Evolutionary conservation across 2,329 filamentous ascomycete species (phyloP).

Genomic region (Beauveria asiatica): DNA sequence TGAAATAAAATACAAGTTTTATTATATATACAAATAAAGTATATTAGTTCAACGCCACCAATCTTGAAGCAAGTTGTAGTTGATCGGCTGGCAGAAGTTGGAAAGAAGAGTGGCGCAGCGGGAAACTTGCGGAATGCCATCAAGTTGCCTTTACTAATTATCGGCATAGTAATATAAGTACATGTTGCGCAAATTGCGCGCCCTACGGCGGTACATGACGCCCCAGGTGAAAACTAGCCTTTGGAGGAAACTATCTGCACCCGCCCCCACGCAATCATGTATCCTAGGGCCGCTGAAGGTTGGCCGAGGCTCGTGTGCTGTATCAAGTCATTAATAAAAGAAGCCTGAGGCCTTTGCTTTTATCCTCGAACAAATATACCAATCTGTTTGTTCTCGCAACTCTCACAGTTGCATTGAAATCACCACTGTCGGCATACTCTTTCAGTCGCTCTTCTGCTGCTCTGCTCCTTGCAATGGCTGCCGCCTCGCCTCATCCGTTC

Average conservation of each 20-base stretch:
- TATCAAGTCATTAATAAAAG: not conserved
- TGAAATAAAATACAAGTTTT: no score
- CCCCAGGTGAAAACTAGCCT: not conserved
- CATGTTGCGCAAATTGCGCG: not conserved
- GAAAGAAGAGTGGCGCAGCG: no score
- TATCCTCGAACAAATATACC: no score
- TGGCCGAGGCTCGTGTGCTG: not conserved
- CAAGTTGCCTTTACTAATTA: no score
- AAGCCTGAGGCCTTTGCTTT: not conserved
- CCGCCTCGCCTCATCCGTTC: slow-evolving; percentile 16
- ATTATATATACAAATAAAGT: no score
- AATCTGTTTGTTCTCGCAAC: not conserved
- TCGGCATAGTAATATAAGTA: not conserved
- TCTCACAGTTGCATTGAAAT: not conserved
- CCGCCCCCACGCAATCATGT: not conserved
- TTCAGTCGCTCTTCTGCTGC: not conserved
- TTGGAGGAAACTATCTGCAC: not conserved
- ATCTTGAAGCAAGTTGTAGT: no score
- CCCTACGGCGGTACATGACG: not conserved
- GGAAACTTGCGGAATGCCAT: no score
- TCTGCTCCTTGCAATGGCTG: not conserved
- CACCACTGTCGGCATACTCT: not conserved
- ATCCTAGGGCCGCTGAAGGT: not conserved
- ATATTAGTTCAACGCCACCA: no score
- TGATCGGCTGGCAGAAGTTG: no score